These are phyloP conservation scores for Cutaneotrichosporon sp. DNA, from an alignment of 1,284 basidiomycete species.

Conservation along the genomic window DNA sequence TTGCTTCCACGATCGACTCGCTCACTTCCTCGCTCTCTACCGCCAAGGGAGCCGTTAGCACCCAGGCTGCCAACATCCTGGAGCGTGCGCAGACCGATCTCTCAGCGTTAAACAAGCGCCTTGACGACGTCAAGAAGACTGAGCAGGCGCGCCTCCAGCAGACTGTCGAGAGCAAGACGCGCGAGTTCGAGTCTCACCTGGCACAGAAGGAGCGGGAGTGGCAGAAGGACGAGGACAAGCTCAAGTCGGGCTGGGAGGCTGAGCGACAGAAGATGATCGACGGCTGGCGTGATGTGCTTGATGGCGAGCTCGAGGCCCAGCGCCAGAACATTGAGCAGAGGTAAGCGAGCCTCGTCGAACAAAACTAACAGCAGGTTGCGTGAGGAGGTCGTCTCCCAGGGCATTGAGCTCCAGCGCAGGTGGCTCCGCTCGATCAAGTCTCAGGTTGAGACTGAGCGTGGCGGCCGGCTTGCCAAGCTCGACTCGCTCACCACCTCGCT, in stretches of 20 bases:
- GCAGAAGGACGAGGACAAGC: conserved; percentile 77
- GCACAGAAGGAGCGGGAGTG: conserved; percentile 80
- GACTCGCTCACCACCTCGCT: conserved; percentile 86
- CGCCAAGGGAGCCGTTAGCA: conserved; percentile 61
- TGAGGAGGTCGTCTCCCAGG: conserved; percentile 92
- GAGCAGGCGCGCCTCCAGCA: conserved; percentile 72
- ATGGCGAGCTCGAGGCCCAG: conserved; percentile 80
- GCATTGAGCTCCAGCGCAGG: conserved; percentile 91
- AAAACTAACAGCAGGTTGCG: conserved; percentile 59
- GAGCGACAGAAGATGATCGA: conserved; percentile 71
- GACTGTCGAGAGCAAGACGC: conserved; percentile 72
- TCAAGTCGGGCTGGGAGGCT: conserved; percentile 74
- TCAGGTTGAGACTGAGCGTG: conserved; percentile 92
- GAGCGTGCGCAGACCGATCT: conserved; percentile 73
- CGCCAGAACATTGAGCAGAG: conserved; percentile 90
- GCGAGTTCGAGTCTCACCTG: conserved; percentile 78
- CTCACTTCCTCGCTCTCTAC: conserved; percentile 70
- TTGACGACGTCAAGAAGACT: conserved; percentile 75
- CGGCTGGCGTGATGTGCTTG: conserved; percentile 79
- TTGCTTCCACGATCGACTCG: conserved; percentile 89
- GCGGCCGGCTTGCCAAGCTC: conserved; percentile 88
- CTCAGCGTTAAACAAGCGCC: conserved; percentile 66
- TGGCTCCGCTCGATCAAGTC: conserved; percentile 97
- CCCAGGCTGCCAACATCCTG: conserved; percentile 58
- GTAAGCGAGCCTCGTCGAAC: conserved; percentile 50